Evolutionary conservation across 208 protist genomes (phyloP), one percentile per base, ranked within the genome.

Genomic region (Trypanosoma conorhini): DNA sequence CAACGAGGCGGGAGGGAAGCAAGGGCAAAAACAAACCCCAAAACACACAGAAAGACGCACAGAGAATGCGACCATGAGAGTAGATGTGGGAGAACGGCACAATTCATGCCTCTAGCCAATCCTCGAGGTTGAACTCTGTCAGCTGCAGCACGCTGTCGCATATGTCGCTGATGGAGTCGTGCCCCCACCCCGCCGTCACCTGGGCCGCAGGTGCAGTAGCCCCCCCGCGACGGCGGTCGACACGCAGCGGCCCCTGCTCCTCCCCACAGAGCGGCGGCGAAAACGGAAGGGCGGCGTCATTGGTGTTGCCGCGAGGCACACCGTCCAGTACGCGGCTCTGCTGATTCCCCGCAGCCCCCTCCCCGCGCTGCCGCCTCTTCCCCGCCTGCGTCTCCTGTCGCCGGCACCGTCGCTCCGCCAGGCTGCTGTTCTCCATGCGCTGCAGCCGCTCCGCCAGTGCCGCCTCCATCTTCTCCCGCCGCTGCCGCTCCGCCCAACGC

Each of bases 41-140:
- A 28, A 52, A 69, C 67, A 74, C 70, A 54, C 13, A 75, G 56
- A 31, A 8, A 52, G 31, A 19, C 9, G 35, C 55, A 71, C 33
- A 59, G 22, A 7, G 19, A 44, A 38, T 7, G 33, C 7, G 33
- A 38, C 33, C 33, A 38, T 38, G 33, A 7, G 33, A 7, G 33
- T 38, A 7, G 4, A 78, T 62, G 58, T 0, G 8, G 31, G 21
- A 57, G 58, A 21, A 44, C 19, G 19, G 26, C 12, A 67, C 24
- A 67, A 51, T n/a, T 67, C 65, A 78, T 57, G 44, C 13, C 31
- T 73, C 35, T 24, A 86, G 63, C 84, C 84, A 86, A 42, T 87
- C 85, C 21, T 82, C 77, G 52, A 76, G 77, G 57, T 81, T 71
- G 58, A 89, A 86, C 56, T 82, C 76, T 17, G 80, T 87, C 50